Conservation (phyloP, 495 filamentous ascomycete genomes). For the Daldinia bambusicola region DNA sequence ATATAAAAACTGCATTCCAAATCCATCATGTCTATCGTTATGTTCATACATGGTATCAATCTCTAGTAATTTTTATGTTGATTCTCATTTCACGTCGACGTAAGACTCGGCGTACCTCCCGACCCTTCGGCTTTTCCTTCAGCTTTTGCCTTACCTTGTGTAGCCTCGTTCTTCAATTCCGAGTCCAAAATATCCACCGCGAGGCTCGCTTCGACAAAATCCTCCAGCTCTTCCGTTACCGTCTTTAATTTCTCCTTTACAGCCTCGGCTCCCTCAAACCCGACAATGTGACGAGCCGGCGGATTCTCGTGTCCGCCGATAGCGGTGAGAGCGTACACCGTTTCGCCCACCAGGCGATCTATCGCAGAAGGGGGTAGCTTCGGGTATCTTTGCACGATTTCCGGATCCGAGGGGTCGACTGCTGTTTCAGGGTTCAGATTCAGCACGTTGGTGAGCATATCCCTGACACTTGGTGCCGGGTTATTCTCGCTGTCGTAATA, state of each 20-base stretch:
- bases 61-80: slow-evolving; percentile 13
- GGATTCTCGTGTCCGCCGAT: slow-evolving; percentile 97
- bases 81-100: slow-evolving; percentile 15
- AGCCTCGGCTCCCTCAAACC: slow-evolving; percentile 84
- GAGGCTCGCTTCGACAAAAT: slow-evolving; percentile 90
- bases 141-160: slow-evolving; percentile 48
- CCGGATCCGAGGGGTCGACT: slow-evolving; percentile 56
- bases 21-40: neutral
- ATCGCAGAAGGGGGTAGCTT: slow-evolving; percentile 71
- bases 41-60: neutral
- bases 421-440: slow-evolving; percentile 64
- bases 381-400: slow-evolving; percentile 77
- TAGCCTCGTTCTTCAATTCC: slow-evolving; percentile 59
- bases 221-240: slow-evolving; percentile 93
- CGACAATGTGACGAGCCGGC: slow-evolving; percentile 92
- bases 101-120: slow-evolving; percentile 22
- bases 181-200: slow-evolving; percentile 79
- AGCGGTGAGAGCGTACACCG: slow-evolving; percentile 88
- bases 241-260: slow-evolving; percentile 98
- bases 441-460: slow-evolving; percentile 80
- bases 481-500: slow-evolving; percentile 79
- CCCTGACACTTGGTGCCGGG: slow-evolving; percentile 80
- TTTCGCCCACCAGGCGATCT: slow-evolving; percentile 80
- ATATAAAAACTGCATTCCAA: neutral
- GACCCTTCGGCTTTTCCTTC: slow-evolving; percentile 37